Percentiles rank a stretch among this genome's conserved stretches.
Evolutionary conservation across 768 basidiomycete genomes (phyloP).

Genomic region (Myochromella boudieri): DNA sequence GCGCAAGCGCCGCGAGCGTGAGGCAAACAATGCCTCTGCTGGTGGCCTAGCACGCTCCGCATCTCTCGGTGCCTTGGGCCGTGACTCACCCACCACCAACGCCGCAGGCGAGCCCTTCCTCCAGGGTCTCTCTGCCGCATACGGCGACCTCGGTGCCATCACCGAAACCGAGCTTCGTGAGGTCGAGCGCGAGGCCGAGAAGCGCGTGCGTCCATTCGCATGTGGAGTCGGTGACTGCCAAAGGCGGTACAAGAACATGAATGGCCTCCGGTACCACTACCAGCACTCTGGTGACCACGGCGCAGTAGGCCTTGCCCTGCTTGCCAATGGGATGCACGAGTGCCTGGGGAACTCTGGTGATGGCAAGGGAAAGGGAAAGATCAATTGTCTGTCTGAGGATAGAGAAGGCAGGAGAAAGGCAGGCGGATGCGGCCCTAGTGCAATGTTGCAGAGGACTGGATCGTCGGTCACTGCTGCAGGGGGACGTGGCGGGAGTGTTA

Average conservation of each 20-base stretch:
- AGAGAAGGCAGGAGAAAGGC: slow-evolving; percentile 19
- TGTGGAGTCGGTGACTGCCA: slow-evolving; percentile 87
- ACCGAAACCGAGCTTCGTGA: slow-evolving; percentile 66
- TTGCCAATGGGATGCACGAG: slow-evolving; percentile 71
- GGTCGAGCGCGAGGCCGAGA: slow-evolving; percentile 83
- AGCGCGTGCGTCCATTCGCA: slow-evolving; percentile 78
- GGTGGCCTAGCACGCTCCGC: slow-evolving; percentile 12
- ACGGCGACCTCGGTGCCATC: slow-evolving; percentile 45
- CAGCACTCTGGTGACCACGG: slow-evolving; percentile 97
- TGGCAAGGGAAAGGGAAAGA: slow-evolving; percentile 16
- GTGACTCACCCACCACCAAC: neutral
- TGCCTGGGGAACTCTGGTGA: slow-evolving; percentile 25
- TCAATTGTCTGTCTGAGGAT: too few species aligned
- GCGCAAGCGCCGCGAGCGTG: slow-evolving; percentile 45
- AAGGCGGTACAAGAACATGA: slow-evolving; percentile 98
- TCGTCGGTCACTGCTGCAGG: slow-evolving; percentile 1
- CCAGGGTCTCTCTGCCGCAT: slow-evolving; percentile 14
- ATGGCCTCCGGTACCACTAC: slow-evolving; percentile 94
- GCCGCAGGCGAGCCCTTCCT: neutral
- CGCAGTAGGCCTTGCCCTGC: slow-evolving; percentile 78
- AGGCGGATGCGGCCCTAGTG: neutral
- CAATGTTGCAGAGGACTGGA: slow-evolving; percentile 2
- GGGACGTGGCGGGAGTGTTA: slow-evolving; percentile 22
- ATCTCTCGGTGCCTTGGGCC: slow-evolving; percentile 7
- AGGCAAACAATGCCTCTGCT: slow-evolving; percentile 15